Conservation (phyloP, 2,329 filamentous ascomycete genomes). For the Aspergillus floridensis region DNA sequence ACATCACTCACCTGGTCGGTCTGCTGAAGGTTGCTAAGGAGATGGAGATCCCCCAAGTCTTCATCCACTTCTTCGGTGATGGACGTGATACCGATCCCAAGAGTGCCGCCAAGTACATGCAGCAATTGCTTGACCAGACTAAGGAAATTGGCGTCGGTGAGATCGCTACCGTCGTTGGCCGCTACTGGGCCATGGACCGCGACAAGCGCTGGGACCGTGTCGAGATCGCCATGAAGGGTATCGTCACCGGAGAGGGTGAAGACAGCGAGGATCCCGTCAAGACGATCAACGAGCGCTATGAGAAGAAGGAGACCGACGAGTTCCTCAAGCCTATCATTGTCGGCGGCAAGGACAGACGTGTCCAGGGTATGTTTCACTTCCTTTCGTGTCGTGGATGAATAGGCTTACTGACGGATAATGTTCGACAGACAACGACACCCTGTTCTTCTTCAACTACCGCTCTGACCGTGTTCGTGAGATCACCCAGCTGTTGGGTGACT, state of each 20-base stretch:
- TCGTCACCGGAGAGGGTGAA: conserved; percentile 85
- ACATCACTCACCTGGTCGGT: conserved; percentile 88
- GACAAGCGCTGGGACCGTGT: conserved; percentile 98
- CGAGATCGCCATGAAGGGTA: conserved; percentile 82
- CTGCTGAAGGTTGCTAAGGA: conserved; percentile 89
- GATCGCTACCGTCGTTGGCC: conserved; percentile 87
- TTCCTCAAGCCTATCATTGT: conserved; percentile 98
- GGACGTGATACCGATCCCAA: conserved; percentile 97
- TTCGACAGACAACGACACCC: conserved; percentile 73
- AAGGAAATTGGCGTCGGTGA: conserved; percentile 84
- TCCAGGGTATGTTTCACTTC: conserved; percentile 63
- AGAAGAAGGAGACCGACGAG: conserved; percentile 86
- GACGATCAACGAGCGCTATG: conserved; percentile 84
- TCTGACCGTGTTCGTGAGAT: conserved; percentile 96
- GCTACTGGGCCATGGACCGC: conserved; percentile 99
- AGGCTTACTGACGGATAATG: conserved; percentile 18
- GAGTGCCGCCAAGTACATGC: conserved; percentile 82
- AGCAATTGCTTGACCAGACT: conserved; percentile 75
- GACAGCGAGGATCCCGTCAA: conserved; percentile 78
- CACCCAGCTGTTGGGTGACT: conserved; percentile 86
- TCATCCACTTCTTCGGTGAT: conserved; percentile 98
- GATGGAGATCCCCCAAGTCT: conserved; percentile 82
- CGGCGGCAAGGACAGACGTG: conserved; percentile 77
- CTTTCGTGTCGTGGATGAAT: neutral
- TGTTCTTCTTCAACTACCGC: conserved; percentile 99